Evolutionary conservation across 225 moss, liverwort and hornwort species (phyloP), one percentile per base, ranked within the genome.

Genomic region (Pleurozium schreberi): DNA sequence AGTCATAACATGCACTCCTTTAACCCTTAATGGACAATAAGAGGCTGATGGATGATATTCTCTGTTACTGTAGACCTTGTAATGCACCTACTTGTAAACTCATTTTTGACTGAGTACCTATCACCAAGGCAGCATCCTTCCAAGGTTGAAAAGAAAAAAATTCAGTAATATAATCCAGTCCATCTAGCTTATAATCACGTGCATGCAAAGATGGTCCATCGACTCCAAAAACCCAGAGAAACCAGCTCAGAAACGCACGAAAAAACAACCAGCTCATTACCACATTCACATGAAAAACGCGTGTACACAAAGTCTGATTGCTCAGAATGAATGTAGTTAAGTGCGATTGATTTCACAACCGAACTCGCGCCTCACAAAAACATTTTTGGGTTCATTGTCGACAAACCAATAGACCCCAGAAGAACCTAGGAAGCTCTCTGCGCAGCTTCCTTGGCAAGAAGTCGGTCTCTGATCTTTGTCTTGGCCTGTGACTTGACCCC

Each of bases 401-500:
- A 69, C 57, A 58, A 30, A 89, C 76, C 57, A 75, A 84, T 61
- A 59, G 70, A 87, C 59, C 38, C 77, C 43, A 85, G 14, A n/a
- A 71, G 23, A 77, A 80, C 55, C 85, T 97, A 97, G 2, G 90
- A 80, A n/a, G 94, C 90, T 82, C 98, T 94, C 87, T 98, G 97
- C 23, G 98, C 96, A 87, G 98, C 98, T 93, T 98, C 98, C 91
- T 97, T 98, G 11, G 98, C 98, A 62, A 97, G 47, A 82, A 97
- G 73, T 55, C 94, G 92, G 49, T 98, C 98, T 81, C 86, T 98
- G 50, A 92, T 92, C 92, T 98, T 98, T 5, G 95, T 95, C 90
- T 98, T 98, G 18, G 98, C 98, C 90, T 98, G 98, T 53, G 98
- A 98, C 91, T 98, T 98, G 17, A 98, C 97, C 26, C 98, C 98